Evolutionary conservation across 805 yeast genomes (phyloP).

Genomic region (Metschnikowia noctiluminum): DNA sequence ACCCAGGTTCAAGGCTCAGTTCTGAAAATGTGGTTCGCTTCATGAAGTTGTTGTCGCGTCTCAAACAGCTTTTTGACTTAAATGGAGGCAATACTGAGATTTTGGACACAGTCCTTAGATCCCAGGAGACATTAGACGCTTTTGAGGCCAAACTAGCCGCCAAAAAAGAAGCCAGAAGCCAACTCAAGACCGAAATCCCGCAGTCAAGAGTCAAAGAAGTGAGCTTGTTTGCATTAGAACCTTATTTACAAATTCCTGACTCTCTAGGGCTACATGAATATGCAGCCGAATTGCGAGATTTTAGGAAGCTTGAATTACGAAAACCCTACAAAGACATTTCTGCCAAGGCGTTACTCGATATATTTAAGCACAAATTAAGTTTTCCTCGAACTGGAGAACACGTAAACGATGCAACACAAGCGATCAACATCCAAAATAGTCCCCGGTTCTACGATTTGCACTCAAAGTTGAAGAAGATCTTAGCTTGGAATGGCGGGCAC

Average conservation of each 20-base stretch:
- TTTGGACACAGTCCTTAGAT: conserved; percentile 16
- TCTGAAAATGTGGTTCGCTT: conserved; percentile 10
- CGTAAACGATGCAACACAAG: neutral
- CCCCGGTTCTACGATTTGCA: conserved; percentile 4
- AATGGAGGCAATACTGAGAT: conserved; percentile 19
- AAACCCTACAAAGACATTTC: conserved; percentile 2
- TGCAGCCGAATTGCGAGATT: conserved; percentile 6
- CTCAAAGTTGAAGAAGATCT: conserved; percentile 9
- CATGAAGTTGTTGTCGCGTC: conserved; percentile 12
- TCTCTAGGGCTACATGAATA: conserved; percentile 11
- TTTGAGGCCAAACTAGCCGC: conserved; percentile 13
- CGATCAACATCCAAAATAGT: conserved; percentile 2
- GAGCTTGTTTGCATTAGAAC: conserved; percentile 1
- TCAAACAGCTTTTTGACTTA: conserved; percentile 11
- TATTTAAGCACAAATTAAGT: no score
- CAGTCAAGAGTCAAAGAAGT: neutral
- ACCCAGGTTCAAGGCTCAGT: conserved; percentile 10
- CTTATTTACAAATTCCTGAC: conserved; percentile 17
- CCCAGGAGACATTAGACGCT: conserved; percentile 10
- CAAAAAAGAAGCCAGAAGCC: conserved; percentile 5
- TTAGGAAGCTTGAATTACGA: conserved; percentile 7
- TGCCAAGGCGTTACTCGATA: no score
- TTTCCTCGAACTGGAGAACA: no score
- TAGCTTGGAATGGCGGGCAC: conserved; percentile 50
- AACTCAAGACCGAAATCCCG: neutral